These are phyloP conservation scores for Nepenthes mirabilis DNA, from an alignment of 148 eudicot genomes.

Conservation along the genomic window DNA sequence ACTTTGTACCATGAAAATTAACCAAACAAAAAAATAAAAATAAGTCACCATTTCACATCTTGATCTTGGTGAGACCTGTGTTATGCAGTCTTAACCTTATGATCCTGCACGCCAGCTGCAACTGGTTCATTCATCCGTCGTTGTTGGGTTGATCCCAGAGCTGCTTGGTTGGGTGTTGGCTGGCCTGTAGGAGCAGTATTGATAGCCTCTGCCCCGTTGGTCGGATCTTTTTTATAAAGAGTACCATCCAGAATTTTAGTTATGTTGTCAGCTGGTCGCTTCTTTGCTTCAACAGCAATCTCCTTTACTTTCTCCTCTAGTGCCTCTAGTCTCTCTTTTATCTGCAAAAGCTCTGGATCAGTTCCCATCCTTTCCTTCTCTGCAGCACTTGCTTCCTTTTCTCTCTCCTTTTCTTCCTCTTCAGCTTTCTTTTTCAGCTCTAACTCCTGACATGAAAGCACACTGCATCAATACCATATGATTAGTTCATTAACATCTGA, in stretches of 20 bases:
- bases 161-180: background rate
- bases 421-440: conserved; percentile 63
- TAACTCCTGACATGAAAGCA: conserved; percentile 29
- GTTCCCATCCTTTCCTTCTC: conserved; percentile 28
- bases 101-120: background rate
- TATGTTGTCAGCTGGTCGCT: conserved; percentile 15
- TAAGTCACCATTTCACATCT: too few species aligned
- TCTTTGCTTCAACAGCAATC: conserved; percentile 48
- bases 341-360: conserved; percentile 41
- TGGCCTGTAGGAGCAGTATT: background rate
- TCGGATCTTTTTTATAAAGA: background rate
- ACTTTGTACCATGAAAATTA: too few species aligned
- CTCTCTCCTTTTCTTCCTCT: conserved; percentile 37
- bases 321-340: conserved; percentile 55
- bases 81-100: too few species aligned
- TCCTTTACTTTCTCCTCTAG: conserved; percentile 59
- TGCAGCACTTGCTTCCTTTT: conserved; percentile 34
- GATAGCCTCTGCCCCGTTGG: background rate
- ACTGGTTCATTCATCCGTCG: background rate
- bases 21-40: too few species aligned
- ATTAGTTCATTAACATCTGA: background rate
- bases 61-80: too few species aligned
- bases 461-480: background rate
- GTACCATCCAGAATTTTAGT: conserved; percentile 4
- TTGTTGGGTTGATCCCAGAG: background rate